These are phyloP conservation scores for Colletotrichum musae DNA, from an alignment of 2,329 filamentous ascomycete genomes.

Conservation along the genomic window DNA sequence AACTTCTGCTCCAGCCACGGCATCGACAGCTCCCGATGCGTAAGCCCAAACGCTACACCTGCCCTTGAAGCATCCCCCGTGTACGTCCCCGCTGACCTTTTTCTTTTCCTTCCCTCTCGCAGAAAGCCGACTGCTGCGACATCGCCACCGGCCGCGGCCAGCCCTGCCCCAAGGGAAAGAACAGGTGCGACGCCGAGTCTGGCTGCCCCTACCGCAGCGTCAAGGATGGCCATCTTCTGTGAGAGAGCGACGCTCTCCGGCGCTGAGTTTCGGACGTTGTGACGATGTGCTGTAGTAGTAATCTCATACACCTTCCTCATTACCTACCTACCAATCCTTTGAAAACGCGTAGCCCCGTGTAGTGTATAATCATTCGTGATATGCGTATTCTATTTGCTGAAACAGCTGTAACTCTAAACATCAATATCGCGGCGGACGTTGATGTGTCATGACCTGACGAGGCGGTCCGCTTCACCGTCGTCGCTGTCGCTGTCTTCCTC, in stretches of 20 bases:
- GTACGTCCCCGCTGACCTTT: background rate
- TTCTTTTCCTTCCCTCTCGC: background rate
- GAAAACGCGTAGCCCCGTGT: too few relatives aligned
- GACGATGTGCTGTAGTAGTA: too few relatives aligned
- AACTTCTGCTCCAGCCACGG: slow-evolving; percentile 12
- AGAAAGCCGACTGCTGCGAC: background rate
- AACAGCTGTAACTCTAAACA: background rate
- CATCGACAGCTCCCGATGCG: slow-evolving; percentile 5
- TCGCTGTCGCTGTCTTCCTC: slow-evolving; percentile 54
- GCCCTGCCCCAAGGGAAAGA: background rate
- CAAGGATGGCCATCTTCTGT: background rate
- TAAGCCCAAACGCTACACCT: background rate
- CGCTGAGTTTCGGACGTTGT: too few relatives aligned
- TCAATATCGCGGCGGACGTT: background rate
- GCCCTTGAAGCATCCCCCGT: background rate
- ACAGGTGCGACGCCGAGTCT: background rate
- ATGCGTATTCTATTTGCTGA: background rate
- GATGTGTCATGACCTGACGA: slow-evolving; percentile 54
- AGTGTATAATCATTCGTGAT: background rate
- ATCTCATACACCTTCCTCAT: too few relatives aligned
- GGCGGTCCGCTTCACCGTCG: slow-evolving; percentile 49
- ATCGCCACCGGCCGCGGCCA: background rate
- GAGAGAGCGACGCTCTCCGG: background rate
- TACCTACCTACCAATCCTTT: too few relatives aligned
- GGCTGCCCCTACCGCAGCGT: background rate